These are phyloP conservation scores for Rhodomyrtus psidioides DNA, from an alignment of 441 rosid genomes.

Conservation along the genomic window DNA sequence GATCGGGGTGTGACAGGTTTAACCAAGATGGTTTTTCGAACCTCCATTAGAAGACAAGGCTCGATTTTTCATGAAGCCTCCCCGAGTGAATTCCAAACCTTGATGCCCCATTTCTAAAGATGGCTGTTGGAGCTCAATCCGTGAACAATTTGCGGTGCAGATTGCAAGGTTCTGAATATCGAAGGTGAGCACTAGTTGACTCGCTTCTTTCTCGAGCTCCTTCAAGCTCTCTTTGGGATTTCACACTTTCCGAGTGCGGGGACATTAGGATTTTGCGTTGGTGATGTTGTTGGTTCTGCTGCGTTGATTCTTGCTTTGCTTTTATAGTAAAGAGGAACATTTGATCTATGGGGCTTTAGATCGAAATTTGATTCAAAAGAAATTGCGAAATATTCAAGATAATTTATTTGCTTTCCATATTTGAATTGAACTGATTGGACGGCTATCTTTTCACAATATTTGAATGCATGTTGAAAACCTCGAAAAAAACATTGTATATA, in stretches of 20 bases:
- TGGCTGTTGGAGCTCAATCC: background rate
- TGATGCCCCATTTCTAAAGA: background rate
- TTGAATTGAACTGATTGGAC: no score
- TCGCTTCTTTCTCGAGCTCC: background rate
- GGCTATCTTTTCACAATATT: no score
- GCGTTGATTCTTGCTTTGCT: background rate
- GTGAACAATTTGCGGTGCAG: background rate
- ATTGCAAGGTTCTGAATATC: background rate
- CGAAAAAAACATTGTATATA: no score
- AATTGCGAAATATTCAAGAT: no score
- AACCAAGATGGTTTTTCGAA: background rate
- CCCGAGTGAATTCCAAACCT: background rate
- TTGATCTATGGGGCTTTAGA: no score
- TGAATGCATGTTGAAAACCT: no score
- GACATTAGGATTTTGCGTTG: background rate
- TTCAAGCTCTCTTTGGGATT: background rate
- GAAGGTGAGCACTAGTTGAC: background rate
- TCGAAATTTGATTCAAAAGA: no score
- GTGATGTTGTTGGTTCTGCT: background rate
- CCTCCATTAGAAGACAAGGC: background rate
- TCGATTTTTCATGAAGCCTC: background rate
- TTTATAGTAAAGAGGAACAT: background rate
- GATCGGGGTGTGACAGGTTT: no score
- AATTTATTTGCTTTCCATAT: no score
- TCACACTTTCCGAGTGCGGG: background rate